Base-by-base conservation (phyloP, 805 yeast genomes). In the Candida orba region DNA sequence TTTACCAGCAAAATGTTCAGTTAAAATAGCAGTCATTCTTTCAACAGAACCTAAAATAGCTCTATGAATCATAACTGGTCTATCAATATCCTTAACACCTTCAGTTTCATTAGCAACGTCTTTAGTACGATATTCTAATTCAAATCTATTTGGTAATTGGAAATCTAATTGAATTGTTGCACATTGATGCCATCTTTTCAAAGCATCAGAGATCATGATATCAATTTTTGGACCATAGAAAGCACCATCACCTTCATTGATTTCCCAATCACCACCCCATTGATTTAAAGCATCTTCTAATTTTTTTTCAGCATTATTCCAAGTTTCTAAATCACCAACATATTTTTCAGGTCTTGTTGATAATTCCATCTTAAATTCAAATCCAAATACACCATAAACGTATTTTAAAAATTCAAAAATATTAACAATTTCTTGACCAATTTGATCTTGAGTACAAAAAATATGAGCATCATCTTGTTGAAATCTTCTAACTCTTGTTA, bases 41-140 rank as follows among this genome's bases (percentile, higher is more conserved):
- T 93, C 99, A 48, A 93, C 95, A 37, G 96, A 87, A 55, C 99
- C 99, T 63, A 91, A 78, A 54, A 93, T 88, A 53, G 99, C 99
- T 71, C 99, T 86, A 74, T 93, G 99, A 62, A 93, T 91, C 98
- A 93, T 93, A 44, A 93, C 99, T 41, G 99, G 99, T 67, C 95
- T 85, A 45, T 75, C 78, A 55, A 73, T 73, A 49, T 76, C 77
- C 51, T 75, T 72, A n/a, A 63, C 56, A 37, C 68, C 77, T 58
- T 58, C 63, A 39, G 57, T 62, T 44, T 53, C 78, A 41, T 64
- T 63, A 12, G 67, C 65, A 42, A 59, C 65, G 51, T 75, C 84
- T 68, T 78, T 80, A 40, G 85, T 76, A 69, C 85, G 84, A 73
- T 76, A 93, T 66, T 84, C 89, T 56, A 93, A 77, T 57, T 85